Evolutionary conservation across 305 asterid genomes (phyloP).

Genomic region (Vinca major): DNA sequence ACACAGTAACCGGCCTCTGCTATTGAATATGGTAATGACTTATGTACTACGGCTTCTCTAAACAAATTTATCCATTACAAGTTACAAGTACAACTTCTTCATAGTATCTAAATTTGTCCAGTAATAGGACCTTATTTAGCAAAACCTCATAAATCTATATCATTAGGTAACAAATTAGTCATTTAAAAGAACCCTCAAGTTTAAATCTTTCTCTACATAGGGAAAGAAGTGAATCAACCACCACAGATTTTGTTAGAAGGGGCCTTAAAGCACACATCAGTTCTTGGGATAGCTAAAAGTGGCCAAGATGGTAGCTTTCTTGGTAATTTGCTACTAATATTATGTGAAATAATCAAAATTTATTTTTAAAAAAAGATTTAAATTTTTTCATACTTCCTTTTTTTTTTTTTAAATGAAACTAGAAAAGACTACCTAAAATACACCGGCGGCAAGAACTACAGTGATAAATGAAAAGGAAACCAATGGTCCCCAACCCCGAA

Average conservation of each 20-base stretch:
- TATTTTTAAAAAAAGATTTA: too few relatives aligned
- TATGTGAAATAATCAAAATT: background rate
- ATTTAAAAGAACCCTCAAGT: background rate
- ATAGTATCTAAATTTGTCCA: background rate
- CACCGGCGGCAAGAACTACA: background rate
- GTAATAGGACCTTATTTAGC: background rate
- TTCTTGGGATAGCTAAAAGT: background rate
- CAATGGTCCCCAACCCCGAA: background rate
- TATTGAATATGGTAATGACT: background rate
- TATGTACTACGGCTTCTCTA: background rate
- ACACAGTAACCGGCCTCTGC: background rate
- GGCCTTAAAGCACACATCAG: background rate
- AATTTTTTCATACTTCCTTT: too few relatives aligned
- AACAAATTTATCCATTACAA: background rate
- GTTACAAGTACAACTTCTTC: background rate
- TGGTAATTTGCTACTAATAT: background rate
- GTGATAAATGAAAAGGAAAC: background rate
- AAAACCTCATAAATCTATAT: background rate
- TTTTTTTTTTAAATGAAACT: background rate
- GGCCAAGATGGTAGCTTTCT: background rate
- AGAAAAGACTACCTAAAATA: background rate
- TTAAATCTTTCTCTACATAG: background rate
- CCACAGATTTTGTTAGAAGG: background rate
- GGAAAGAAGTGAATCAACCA: background rate
- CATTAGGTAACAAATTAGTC: background rate